phyloP scores from a whole-genome alignment of 2,329 filamentous ascomycete species.

The Rosellinia necatrix region DNA sequence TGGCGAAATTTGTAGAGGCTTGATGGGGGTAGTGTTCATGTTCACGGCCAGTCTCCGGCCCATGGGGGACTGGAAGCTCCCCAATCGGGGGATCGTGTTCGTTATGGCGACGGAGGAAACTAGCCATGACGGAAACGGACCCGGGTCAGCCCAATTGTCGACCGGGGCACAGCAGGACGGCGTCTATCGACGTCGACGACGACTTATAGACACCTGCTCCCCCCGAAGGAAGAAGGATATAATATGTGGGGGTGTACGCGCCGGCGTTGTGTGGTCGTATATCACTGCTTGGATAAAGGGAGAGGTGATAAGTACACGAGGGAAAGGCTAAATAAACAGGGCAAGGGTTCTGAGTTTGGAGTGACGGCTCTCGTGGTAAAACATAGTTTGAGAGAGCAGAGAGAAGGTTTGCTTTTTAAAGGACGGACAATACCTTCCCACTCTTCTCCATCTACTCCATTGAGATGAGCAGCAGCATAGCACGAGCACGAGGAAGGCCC shows the following conservation, averaged over 20 bases:
- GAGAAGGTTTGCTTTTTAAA: constrained; percentile 14
- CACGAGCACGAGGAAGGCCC: background rate
- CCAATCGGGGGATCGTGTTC: constrained; percentile 52
- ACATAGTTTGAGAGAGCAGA: constrained; percentile 8
- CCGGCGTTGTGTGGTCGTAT: too few relatives aligned
- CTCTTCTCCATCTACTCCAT: too few relatives aligned
- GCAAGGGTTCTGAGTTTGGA: background rate
- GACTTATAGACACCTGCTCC: constrained; percentile 10
- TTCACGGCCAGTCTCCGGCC: constrained; percentile 54
- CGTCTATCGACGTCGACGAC: constrained; percentile 2
- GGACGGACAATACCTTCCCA: too few relatives aligned
- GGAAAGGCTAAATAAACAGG: background rate
- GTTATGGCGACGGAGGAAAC: constrained; percentile 45
- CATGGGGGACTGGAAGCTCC: constrained; percentile 61
- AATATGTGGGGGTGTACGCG: background rate
- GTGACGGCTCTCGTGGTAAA: background rate
- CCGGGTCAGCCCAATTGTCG: background rate
- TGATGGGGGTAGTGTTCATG: constrained; percentile 51
- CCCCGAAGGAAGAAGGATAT: background rate
- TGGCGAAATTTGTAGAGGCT: constrained; percentile 45
- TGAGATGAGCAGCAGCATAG: background rate
- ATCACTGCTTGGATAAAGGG: background rate
- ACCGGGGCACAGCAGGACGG: constrained; percentile 2
- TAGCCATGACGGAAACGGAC: constrained; percentile 39
- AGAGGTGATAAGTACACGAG: background rate